phyloP scores from a whole-genome alignment of 192 early-diverging fungal genomes.

The Neocallimastix lanati region DNA sequence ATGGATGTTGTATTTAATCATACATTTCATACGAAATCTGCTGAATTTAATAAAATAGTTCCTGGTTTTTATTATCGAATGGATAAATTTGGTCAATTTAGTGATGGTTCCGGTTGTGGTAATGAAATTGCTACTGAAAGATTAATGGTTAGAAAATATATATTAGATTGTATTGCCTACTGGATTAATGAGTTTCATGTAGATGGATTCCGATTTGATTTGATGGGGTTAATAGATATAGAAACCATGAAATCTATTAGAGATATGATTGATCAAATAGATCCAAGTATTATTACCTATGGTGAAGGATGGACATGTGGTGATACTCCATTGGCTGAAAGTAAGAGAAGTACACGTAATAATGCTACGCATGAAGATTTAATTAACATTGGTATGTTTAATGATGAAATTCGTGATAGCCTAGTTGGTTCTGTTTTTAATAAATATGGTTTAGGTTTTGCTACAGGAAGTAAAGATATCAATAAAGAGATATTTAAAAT shows the following conservation, averaged over 20 bases:
- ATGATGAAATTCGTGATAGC: background rate
- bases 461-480: background rate
- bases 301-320: background rate
- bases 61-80: background rate
- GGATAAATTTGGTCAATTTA: background rate
- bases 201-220: background rate
- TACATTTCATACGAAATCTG: background rate
- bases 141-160: background rate
- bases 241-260: background rate
- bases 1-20: background rate
- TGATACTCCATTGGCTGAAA: background rate
- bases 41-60: background rate
- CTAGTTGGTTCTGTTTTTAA: background rate
- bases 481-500: background rate
- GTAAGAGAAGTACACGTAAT: background rate
- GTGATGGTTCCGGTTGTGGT: background rate
- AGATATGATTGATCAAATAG: background rate
- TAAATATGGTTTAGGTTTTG: background rate
- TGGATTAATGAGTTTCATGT: background rate
- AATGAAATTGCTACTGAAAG: background rate
- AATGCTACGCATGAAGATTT: background rate
- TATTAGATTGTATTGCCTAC: background rate
- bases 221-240: background rate
- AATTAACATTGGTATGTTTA: background rate
- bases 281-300: background rate